Conservation (phyloP, 1,139 yeast species). For the Debaryomyces subglobosus region DNA sequence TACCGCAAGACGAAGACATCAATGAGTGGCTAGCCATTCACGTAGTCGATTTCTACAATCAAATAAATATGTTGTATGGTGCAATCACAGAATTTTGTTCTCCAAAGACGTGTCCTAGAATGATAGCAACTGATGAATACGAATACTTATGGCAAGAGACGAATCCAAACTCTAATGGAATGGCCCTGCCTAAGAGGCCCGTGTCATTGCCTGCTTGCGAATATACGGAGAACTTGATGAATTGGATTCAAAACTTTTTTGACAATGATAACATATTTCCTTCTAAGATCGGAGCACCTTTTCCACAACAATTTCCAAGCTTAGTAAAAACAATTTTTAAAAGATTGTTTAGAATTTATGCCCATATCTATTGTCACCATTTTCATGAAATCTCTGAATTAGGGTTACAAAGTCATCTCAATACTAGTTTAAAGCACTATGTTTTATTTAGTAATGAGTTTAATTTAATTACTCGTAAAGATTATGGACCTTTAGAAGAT, state of each 20-base stretch:
- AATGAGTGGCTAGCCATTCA: constrained; percentile 98
- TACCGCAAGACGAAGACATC: constrained; percentile 90
- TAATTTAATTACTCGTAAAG: constrained; percentile 71
- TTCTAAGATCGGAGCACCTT: constrained; percentile 83
- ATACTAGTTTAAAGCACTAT: constrained; percentile 93
- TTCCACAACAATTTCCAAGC: constrained; percentile 68
- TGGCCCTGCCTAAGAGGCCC: constrained; percentile 57
- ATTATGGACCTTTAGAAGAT: constrained; percentile 91
- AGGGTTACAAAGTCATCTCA: constrained; percentile 89
- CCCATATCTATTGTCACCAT: constrained; percentile 97
- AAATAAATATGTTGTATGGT: constrained; percentile 94
- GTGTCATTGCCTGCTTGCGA: constrained; percentile 82
- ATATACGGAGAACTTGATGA: constrained; percentile 89
- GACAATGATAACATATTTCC: constrained; percentile 93
- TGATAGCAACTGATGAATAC: constrained; percentile 96
- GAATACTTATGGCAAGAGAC: constrained; percentile 95
- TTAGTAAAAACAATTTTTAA: constrained; percentile 85
- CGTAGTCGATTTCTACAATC: constrained; percentile 88
- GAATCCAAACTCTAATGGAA: constrained; percentile 40
- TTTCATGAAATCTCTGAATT: constrained; percentile 92
- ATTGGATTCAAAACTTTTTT: constrained; percentile 88
- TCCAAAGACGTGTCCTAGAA: constrained; percentile 87
- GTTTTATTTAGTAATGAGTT: constrained; percentile 87
- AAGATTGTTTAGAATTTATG: constrained; percentile 92
- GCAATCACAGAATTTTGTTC: constrained; percentile 96